Percentiles rank a stretch among this genome's conserved stretches.
phyloP scores from a whole-genome alignment of 2,329 filamentous ascomycete species.

The Phialocephala subalpina region DNA sequence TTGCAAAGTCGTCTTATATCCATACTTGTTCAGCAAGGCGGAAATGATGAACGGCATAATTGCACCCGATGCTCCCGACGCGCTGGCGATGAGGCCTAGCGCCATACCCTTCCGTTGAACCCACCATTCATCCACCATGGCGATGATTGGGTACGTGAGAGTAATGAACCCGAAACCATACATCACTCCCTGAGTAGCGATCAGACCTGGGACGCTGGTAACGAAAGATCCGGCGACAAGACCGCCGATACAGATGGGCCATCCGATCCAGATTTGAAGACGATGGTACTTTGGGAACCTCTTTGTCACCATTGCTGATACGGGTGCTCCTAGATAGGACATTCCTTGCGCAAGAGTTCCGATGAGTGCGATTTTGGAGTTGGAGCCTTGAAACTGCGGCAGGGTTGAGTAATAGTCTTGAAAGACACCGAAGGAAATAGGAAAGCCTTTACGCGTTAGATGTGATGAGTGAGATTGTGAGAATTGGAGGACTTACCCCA shows the following conservation, averaged over 20 bases:
- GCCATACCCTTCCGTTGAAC: slow-evolving; percentile 64
- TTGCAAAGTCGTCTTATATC: slow-evolving; percentile 61
- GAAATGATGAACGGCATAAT: slow-evolving; percentile 62
- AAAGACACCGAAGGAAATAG: slow-evolving; percentile 74
- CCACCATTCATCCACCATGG: slow-evolving; percentile 71
- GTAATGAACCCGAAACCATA: slow-evolving; percentile 66
- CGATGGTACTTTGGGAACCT: slow-evolving; percentile 45
- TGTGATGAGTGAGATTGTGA: slow-evolving; percentile 37
- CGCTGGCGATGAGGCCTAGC: slow-evolving; percentile 61
- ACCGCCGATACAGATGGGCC: slow-evolving; percentile 49
- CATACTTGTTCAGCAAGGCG: slow-evolving; percentile 57
- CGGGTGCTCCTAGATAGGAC: slow-evolving; percentile 46
- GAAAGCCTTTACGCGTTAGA: slow-evolving; percentile 60
- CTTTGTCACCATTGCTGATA: slow-evolving; percentile 45
- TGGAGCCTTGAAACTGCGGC: slow-evolving; percentile 58
- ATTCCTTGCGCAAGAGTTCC: slow-evolving; percentile 57
- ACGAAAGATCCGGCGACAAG: slow-evolving; percentile 59
- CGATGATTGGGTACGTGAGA: slow-evolving; percentile 62
- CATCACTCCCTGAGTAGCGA: slow-evolving; percentile 67
- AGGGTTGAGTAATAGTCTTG: slow-evolving; percentile 72
- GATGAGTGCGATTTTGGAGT: slow-evolving; percentile 64
- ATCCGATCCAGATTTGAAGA: slow-evolving; percentile 49
- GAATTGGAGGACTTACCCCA: slow-evolving; percentile 52
- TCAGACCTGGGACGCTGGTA: slow-evolving; percentile 59
- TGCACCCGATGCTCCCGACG: slow-evolving; percentile 57